Conservation (phyloP, 345 rosid genomes). For the Melaleuca quinquenervia region DNA sequence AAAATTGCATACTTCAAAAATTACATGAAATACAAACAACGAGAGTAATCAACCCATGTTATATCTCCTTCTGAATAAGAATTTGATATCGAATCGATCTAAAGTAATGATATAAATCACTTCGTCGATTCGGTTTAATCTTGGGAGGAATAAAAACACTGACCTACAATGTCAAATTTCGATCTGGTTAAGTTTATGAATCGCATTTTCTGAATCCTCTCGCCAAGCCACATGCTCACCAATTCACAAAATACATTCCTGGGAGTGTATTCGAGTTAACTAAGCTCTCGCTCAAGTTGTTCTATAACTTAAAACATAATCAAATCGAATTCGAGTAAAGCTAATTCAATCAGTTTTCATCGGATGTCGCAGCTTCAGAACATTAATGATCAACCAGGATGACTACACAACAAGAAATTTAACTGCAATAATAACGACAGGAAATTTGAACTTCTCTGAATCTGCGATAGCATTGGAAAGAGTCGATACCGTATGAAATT, state of each 20-base stretch:
- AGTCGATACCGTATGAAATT: too few species aligned
- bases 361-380: neutral
- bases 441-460: too few species aligned
- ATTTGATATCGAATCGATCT: neutral
- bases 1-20: too few species aligned
- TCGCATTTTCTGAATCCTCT: neutral
- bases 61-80: too few species aligned
- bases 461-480: too few species aligned
- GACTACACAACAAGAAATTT: too few species aligned
- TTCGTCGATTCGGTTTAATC: neutral
- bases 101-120: neutral
- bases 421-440: too few species aligned
- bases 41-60: neutral
- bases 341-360: neutral
- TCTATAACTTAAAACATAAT: too few species aligned
- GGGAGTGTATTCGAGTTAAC: neutral
- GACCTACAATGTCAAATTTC: neutral
- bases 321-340: neutral
- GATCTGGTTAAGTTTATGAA: neutral
- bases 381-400: neutral
- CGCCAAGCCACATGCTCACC: too few species aligned
- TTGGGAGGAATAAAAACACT: neutral
- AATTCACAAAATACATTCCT: neutral
- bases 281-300: neutral
- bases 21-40: neutral